Evolutionary conservation across 1,284 basidiomycete genomes (phyloP).

Genomic region (Boletus albobrunnescens): DNA sequence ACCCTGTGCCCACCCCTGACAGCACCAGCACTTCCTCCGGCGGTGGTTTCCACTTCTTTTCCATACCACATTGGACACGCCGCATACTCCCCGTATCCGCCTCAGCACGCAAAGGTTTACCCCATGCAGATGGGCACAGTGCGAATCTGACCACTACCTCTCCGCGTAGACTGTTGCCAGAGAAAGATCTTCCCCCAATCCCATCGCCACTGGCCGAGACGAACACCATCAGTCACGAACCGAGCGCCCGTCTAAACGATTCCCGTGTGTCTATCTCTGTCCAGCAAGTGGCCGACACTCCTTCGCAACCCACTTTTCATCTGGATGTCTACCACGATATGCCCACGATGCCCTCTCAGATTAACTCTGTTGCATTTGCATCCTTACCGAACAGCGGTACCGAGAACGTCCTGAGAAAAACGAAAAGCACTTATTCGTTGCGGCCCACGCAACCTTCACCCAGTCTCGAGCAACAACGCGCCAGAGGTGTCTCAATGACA

Average conservation of each 20-base stretch:
- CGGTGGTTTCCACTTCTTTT: constrained; percentile 52
- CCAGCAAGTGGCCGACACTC: constrained; percentile 13
- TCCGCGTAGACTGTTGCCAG: constrained; percentile 35
- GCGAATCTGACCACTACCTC: constrained; percentile 15
- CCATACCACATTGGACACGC: constrained; percentile 61
- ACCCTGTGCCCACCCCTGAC: neutral
- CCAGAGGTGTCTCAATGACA: constrained; percentile 43
- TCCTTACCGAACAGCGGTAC: constrained; percentile 12
- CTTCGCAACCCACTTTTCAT: constrained; percentile 18
- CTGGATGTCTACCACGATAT: constrained; percentile 24
- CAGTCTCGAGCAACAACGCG: constrained; percentile 35
- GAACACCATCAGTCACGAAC: neutral
- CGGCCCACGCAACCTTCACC: constrained; percentile 9
- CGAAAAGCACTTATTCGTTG: constrained; percentile 25
- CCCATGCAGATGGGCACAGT: constrained; percentile 32
- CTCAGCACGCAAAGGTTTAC: constrained; percentile 23
- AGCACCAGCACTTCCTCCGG: neutral
- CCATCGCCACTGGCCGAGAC: constrained; percentile 33
- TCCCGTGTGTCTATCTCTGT: constrained; percentile 18
- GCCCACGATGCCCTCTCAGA: constrained; percentile 16
- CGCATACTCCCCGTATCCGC: constrained; percentile 37
- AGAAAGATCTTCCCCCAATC: constrained; percentile 68
- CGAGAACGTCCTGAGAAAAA: constrained; percentile 26
- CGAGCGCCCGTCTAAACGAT: constrained; percentile 7
- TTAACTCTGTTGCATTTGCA: constrained; percentile 24